Evolutionary conservation across 768 basidiomycete genomes (phyloP).

Genomic region (Mycena epipterygia): DNA sequence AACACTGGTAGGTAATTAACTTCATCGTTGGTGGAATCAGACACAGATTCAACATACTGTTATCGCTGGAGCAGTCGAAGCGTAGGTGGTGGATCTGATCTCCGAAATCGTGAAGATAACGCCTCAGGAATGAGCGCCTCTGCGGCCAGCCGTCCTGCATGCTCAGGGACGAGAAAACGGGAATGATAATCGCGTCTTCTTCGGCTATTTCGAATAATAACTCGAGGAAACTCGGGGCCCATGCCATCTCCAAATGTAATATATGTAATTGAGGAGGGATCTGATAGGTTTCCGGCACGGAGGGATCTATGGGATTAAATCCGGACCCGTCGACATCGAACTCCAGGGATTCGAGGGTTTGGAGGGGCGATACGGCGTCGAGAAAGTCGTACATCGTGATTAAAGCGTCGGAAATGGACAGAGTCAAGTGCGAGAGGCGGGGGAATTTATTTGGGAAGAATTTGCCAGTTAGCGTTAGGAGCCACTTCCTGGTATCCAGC

Average conservation of each 20-base stretch:
- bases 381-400: not conserved
- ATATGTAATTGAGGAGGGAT: not conserved
- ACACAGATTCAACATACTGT: not conserved
- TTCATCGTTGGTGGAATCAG: too few relatives aligned
- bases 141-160: conserved; percentile 17
- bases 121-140: not conserved
- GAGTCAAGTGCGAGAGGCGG: not conserved
- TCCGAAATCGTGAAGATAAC: not conserved
- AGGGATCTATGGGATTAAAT: not conserved
- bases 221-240: conserved; percentile 8
- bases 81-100: not conserved
- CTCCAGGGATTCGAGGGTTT: not conserved
- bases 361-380: not conserved
- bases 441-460: conserved; percentile 9
- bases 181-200: not conserved
- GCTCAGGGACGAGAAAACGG: conserved; percentile 1
- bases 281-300: not conserved
- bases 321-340: not conserved
- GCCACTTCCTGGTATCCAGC: not conserved
- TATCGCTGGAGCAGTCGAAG: conserved; percentile 8
- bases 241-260: not conserved
- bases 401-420: not conserved
- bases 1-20: not conserved
- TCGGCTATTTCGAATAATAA: not conserved
- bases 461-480: not conserved